These are phyloP conservation scores for Populus tomentosa DNA, from an alignment of 441 rosid genomes.

Conservation along the genomic window DNA sequence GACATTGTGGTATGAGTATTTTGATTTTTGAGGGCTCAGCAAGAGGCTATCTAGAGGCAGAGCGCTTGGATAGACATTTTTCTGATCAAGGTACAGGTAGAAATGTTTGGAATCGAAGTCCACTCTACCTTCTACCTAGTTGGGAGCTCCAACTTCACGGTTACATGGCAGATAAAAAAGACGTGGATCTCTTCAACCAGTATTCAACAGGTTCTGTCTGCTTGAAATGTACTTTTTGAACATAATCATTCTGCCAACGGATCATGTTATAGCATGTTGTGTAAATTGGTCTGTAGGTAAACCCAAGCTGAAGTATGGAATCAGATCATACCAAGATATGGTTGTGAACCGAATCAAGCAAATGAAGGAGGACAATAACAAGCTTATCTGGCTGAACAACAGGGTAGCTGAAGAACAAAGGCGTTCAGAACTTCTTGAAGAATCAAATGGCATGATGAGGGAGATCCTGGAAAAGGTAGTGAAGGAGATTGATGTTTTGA, in stretches of 20 bases:
- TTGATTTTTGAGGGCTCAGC: slow-evolving; percentile 32
- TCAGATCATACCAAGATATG: slow-evolving; percentile 61
- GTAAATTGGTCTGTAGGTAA: not conserved
- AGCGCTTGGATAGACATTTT: slow-evolving; percentile 27
- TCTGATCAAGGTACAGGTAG: slow-evolving; percentile 28
- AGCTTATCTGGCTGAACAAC: slow-evolving; percentile 44
- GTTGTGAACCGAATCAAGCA: slow-evolving; percentile 53
- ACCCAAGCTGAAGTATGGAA: slow-evolving; percentile 5
- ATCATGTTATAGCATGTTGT: not conserved
- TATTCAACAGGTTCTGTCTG: not conserved
- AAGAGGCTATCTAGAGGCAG: slow-evolving; percentile 34
- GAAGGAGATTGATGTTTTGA: slow-evolving; percentile 47
- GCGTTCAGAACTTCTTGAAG: slow-evolving; percentile 39
- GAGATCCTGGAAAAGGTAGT: slow-evolving; percentile 45
- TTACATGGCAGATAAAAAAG: slow-evolving; percentile 29
- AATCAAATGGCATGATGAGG: slow-evolving; percentile 33
- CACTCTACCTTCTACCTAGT: slow-evolving; percentile 2
- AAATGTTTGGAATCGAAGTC: slow-evolving; percentile 19
- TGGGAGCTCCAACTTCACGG: slow-evolving; percentile 33
- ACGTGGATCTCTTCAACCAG: slow-evolving; percentile 22
- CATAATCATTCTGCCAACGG: not conserved
- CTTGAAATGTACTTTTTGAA: not conserved
- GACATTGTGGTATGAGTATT: slow-evolving; percentile 33
- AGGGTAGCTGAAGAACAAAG: slow-evolving; percentile 33
- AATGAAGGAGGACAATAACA: slow-evolving; percentile 57